These are phyloP conservation scores for Tilletia walkeri DNA, from an alignment of 1,284 basidiomycete species.

Conservation along the genomic window DNA sequence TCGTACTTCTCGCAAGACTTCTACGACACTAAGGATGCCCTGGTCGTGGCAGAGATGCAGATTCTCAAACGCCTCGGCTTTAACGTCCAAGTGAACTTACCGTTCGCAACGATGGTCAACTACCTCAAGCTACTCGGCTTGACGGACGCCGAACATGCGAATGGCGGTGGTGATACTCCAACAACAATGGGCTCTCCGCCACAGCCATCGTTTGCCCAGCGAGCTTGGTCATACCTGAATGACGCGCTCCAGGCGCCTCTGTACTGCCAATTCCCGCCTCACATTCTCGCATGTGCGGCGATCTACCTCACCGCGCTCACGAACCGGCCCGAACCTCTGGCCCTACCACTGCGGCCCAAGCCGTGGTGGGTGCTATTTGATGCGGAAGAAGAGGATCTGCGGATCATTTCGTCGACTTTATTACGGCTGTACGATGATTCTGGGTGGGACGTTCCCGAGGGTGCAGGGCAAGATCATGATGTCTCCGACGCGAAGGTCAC, in stretches of 20 bases:
- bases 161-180: background rate
- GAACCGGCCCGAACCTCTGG: constrained; percentile 16
- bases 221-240: constrained; percentile 57
- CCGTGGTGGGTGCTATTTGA: constrained; percentile 16
- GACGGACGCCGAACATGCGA: constrained; percentile 23
- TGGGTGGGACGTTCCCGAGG: background rate
- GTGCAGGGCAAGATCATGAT: background rate
- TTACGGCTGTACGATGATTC: constrained; percentile 14
- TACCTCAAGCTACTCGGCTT: constrained; percentile 88
- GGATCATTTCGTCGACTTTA: background rate
- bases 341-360: background rate
- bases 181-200: background rate
- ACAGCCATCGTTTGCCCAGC: constrained; percentile 32
- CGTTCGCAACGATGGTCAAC: constrained; percentile 91
- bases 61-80: constrained; percentile 71
- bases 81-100: constrained; percentile 68
- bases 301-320: constrained; percentile 43
- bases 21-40: constrained; percentile 81
- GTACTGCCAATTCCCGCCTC: constrained; percentile 80
- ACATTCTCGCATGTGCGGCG: constrained; percentile 76
- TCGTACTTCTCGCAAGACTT: constrained; percentile 78
- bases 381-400: constrained; percentile 5
- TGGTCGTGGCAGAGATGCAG: constrained; percentile 96
- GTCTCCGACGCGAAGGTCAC: background rate
- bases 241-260: constrained; percentile 77